Percentiles rank a stretch among this genome's conserved stretches.
Evolutionary conservation across 345 rosid species (phyloP).

Genomic region (Eutrema yunnanense): DNA sequence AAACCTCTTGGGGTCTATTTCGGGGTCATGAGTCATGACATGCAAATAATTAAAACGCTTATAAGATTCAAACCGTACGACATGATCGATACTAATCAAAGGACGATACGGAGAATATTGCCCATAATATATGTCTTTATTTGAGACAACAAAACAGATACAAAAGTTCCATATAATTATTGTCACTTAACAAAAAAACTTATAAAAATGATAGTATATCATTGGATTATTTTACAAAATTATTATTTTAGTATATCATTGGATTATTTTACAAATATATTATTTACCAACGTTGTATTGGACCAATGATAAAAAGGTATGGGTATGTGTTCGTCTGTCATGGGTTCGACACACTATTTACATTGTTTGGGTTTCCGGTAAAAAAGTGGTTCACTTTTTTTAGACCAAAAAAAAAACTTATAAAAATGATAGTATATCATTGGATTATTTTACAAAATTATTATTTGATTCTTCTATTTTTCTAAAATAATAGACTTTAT

Average conservation of each 20-base stretch:
- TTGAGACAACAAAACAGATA: slow-evolving; percentile 9
- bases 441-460: neutral
- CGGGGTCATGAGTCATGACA: neutral
- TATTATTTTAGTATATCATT: neutral
- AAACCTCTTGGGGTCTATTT: neutral
- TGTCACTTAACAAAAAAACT: too few species aligned
- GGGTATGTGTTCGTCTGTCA: too few species aligned
- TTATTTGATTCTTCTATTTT: neutral
- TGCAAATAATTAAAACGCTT: slow-evolving; percentile 8
- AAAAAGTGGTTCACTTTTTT: too few species aligned
- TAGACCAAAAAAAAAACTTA: too few species aligned
- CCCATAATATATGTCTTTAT: neutral
- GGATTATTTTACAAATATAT: too few species aligned
- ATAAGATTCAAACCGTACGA: slow-evolving; percentile 30
- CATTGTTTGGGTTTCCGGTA: too few species aligned
- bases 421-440: neutral
- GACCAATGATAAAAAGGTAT: too few species aligned
- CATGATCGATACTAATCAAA: slow-evolving; percentile 17
- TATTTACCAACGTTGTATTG: too few species aligned
- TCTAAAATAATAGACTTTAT: neutral
- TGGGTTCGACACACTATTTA: too few species aligned
- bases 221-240: neutral
- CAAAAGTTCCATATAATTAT: neutral
- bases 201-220: neutral
- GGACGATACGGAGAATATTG: slow-evolving; percentile 22